A percentile compares a stretch with the other conserved stretches of the same genome.
Evolutionary conservation across 163 green algal genomes (phyloP).

Genomic region (Chloromonas sp.): DNA sequence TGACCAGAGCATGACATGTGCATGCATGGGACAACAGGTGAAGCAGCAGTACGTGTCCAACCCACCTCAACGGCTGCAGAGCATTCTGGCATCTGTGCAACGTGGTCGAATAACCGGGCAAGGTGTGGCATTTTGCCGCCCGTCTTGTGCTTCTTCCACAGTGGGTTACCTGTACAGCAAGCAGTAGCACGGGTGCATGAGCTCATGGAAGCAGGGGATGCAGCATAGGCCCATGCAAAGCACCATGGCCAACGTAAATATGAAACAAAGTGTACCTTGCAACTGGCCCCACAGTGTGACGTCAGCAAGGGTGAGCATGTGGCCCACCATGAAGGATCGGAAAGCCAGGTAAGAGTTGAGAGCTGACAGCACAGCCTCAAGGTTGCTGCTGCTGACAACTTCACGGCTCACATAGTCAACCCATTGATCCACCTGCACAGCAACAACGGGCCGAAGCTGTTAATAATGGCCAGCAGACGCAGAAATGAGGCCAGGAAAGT

Average conservation of each 20-base stretch:
- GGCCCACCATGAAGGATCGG: conserved; percentile 82
- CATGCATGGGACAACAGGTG: no score
- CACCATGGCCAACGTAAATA: no score
- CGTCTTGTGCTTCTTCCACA: conserved; percentile 70
- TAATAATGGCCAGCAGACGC: background rate
- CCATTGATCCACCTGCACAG: conserved; percentile 81
- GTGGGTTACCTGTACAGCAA: conserved; percentile 1
- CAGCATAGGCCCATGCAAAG: no score
- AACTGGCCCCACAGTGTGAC: conserved; percentile 80
- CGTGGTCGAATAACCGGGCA: conserved; percentile 68
- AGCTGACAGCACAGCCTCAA: conserved; percentile 56
- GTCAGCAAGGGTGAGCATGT: conserved; percentile 74
- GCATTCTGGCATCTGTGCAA: conserved; percentile 40
- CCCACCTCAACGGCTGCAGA: conserved; percentile 31
- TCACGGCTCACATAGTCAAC: conserved; percentile 60
- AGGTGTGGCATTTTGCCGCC: conserved; percentile 54
- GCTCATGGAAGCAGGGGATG: no score
- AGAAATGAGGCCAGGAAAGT: background rate
- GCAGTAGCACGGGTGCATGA: no score
- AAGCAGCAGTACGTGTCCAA: no score
- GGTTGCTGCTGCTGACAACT: conserved; percentile 52
- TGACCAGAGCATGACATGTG: background rate
- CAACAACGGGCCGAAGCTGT: background rate
- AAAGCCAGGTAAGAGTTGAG: conserved; percentile 73
- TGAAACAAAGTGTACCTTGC: conserved; percentile 33